A percentile compares a stretch with the other conserved stretches of the same genome.
Evolutionary conservation across 1,139 yeast species (phyloP).

Genomic region (Yamadazyma mexicana): DNA sequence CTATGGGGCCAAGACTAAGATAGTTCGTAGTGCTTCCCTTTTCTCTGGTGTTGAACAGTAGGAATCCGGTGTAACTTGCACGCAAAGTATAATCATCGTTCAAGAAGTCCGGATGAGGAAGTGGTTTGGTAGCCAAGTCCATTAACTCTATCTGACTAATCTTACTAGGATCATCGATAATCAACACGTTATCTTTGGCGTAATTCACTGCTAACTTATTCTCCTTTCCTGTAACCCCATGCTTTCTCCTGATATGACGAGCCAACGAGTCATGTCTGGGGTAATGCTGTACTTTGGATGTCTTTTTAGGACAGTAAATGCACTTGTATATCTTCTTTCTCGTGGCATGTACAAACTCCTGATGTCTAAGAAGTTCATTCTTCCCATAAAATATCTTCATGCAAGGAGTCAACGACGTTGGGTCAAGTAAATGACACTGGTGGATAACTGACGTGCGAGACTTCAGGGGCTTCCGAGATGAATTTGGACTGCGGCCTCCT

Average conservation of each 20-base stretch:
- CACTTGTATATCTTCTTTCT: slow-evolving; percentile 46
- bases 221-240: slow-evolving; percentile 48
- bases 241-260: slow-evolving; percentile 47
- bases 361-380: slow-evolving; percentile 46
- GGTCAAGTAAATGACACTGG: slow-evolving; percentile 45
- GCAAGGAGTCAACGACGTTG: slow-evolving; percentile 32
- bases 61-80: slow-evolving; percentile 32
- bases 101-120: slow-evolving; percentile 34
- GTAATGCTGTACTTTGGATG: slow-evolving; percentile 42
- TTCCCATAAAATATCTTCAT: slow-evolving; percentile 46
- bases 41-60: slow-evolving; percentile 27
- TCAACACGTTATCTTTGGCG: slow-evolving; percentile 46
- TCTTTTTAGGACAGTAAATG: slow-evolving; percentile 39
- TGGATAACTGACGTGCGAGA: slow-evolving; percentile 26
- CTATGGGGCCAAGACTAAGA: background rate
- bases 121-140: slow-evolving; percentile 22
- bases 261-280: slow-evolving; percentile 50
- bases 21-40: too few relatives aligned
- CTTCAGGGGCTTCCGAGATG: slow-evolving; percentile 4
- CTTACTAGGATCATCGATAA: slow-evolving; percentile 30
- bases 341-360: slow-evolving; percentile 51
- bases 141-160: slow-evolving; percentile 10
- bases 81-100: slow-evolving; percentile 31
- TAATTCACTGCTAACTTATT: slow-evolving; percentile 48
- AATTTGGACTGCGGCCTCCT: slow-evolving; percentile 10